Base-by-base conservation (phyloP, 2,329 filamentous ascomycete genomes). In the Xylaria sp. region DNA sequence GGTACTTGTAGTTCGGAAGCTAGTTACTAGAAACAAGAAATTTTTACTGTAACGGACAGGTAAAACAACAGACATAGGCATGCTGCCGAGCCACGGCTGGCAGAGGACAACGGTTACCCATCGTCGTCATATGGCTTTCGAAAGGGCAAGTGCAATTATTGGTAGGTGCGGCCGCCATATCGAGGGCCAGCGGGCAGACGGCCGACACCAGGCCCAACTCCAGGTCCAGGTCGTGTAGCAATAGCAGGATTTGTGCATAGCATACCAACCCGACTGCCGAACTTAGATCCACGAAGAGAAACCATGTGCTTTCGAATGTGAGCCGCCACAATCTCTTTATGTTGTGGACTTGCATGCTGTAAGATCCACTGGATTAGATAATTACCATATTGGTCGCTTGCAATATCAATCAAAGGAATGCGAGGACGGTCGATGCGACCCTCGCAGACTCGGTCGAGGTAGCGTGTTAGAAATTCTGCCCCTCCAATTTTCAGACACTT, bases 241-340 rank as follows among this genome's bases (percentile, higher is more conserved):
- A 94, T 89, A 56, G 93, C 93, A 43, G 94, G 95, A 80, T 98
- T 98, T 82, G 93, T 97, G 84, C 97, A 99, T 63, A 99, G 91
- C 95, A 99, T 98, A 36, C 96, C 96, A 70, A 99, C 96, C 66
- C 96, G 93, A 67, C 96, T 99, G 69, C 96, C 96, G 79, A 98
- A 99, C 81, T 99, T 99, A 77, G 96, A 98, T 65, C 96, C 96
- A 69, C 96, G 93, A 57, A 99, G 91, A 65, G 96, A 99, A 9
- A 99, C 96, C 96, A 99, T 99, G 81, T 99, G 96, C 87, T 98
- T 98, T 75, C 93, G 92, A 75, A 99, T 97, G 78, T 99, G 96
- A 65, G 90, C 90, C 56, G 94, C 94, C 72, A 99, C 96, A 72
- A 97, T 85, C 78, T 99, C 97, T 66, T 94, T 93, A 79, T 98